Percentiles rank a stretch among this genome's conserved stretches.
Evolutionary conservation across 1,139 yeast genomes (phyloP).

Genomic region (Sugiyamaella pinicola): DNA sequence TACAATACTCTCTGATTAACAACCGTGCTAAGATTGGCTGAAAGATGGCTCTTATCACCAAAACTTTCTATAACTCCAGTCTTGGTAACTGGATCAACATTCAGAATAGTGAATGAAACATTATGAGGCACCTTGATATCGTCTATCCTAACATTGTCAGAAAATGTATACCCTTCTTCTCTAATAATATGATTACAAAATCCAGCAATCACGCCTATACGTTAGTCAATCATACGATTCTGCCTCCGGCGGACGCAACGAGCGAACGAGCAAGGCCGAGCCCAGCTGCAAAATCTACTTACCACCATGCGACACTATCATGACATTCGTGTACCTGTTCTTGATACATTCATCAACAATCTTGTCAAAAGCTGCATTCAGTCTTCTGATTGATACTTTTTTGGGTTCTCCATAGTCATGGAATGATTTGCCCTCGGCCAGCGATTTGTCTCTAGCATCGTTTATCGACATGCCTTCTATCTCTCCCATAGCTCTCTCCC

Average conservation of each 20-base stretch:
- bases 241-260: background rate
- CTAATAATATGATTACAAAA: slow-evolving; percentile 51
- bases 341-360: slow-evolving; percentile 47
- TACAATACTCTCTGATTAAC: slow-evolving; percentile 29
- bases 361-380: slow-evolving; percentile 52
- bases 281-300: too few species aligned
- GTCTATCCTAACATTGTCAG: slow-evolving; percentile 44
- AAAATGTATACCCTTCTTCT: slow-evolving; percentile 46
- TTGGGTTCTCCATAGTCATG: slow-evolving; percentile 60
- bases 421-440: slow-evolving; percentile 49
- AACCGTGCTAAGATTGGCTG: slow-evolving; percentile 5
- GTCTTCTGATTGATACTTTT: slow-evolving; percentile 51
- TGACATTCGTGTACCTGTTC: slow-evolving; percentile 51
- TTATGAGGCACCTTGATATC: slow-evolving; percentile 67
- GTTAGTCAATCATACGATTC: background rate
- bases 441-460: slow-evolving; percentile 65
- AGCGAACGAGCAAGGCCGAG: too few species aligned
- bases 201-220: slow-evolving; percentile 57
- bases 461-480: slow-evolving; percentile 71
- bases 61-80: slow-evolving; percentile 30
- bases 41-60: slow-evolving; percentile 34
- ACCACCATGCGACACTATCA: slow-evolving; percentile 85
- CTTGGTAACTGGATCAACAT: slow-evolving; percentile 35
- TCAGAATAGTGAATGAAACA: slow-evolving; percentile 70
- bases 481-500: slow-evolving; percentile 83